These are phyloP conservation scores for Darksidea phi DNA, from an alignment of 495 filamentous ascomycete genomes.

Conservation along the genomic window DNA sequence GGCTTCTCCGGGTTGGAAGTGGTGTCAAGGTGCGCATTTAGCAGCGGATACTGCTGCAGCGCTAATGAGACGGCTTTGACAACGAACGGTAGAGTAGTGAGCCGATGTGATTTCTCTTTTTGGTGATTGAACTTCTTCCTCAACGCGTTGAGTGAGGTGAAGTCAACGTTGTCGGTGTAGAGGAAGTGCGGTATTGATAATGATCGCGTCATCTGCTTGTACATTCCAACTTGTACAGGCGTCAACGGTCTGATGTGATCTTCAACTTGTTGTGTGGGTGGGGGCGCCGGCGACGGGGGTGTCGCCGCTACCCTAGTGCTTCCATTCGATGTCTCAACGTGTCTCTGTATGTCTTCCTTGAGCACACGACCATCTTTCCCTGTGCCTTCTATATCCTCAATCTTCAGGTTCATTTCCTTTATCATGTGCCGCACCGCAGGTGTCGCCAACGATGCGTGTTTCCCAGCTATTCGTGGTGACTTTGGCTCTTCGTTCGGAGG, in stretches of 20 bases:
- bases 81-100: slow-evolving; percentile 90
- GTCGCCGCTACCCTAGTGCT: slow-evolving; percentile 26
- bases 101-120: slow-evolving; percentile 42
- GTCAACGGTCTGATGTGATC: slow-evolving; percentile 69
- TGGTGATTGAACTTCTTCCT: slow-evolving; percentile 63
- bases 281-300: slow-evolving; percentile 12
- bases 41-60: slow-evolving; percentile 73
- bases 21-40: slow-evolving; percentile 82
- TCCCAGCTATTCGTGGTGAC: slow-evolving; percentile 37
- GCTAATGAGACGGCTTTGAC: slow-evolving; percentile 91
- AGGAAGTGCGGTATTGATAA: slow-evolving; percentile 90
- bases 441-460: slow-evolving; percentile 73
- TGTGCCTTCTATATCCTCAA: slow-evolving; percentile 74
- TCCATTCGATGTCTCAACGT: slow-evolving; percentile 49
- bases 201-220: slow-evolving; percentile 95
- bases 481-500: slow-evolving; percentile 4
- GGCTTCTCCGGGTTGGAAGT: slow-evolving; percentile 57
- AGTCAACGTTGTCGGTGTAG: slow-evolving; percentile 81
- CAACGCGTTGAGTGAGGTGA: slow-evolving; percentile 67
- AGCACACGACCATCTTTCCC: slow-evolving; percentile 88
- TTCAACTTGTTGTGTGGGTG: slow-evolving; percentile 36
- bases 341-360: slow-evolving; percentile 90
- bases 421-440: slow-evolving; percentile 88
- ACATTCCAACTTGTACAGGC: slow-evolving; percentile 86
- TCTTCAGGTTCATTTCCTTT: slow-evolving; percentile 72